These are phyloP conservation scores for Malus hybrid DNA, from an alignment of 331 rosid species.

Conservation along the genomic window DNA sequence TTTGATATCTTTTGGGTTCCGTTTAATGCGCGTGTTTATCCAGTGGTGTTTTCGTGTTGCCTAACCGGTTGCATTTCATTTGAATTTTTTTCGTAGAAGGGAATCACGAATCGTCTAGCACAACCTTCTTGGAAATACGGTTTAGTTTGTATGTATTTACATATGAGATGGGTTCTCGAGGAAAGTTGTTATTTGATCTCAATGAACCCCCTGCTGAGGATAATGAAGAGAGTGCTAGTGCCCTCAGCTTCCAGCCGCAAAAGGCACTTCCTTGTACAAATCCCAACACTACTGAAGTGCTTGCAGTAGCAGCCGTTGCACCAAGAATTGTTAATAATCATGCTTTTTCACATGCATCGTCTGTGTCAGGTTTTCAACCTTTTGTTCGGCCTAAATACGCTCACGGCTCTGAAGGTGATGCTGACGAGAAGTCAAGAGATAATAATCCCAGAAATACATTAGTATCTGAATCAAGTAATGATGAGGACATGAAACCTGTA, in stretches of 20 bases:
- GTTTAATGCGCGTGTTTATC: background rate
- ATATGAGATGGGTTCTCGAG: conserved; percentile 97
- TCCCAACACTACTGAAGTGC: conserved; percentile 40
- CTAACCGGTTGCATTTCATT: conserved; percentile 39
- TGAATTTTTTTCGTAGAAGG: conserved; percentile 23
- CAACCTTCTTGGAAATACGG: conserved; percentile 13
- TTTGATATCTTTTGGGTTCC: background rate
- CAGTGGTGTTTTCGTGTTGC: background rate
- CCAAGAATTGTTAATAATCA: conserved; percentile 61
- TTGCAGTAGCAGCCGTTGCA: conserved; percentile 41
- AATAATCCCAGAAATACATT: conserved; percentile 23
- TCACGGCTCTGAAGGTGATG: conserved; percentile 34
- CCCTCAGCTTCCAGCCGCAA: conserved; percentile 49
- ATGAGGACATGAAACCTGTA: conserved; percentile 36
- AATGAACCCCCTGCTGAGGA: conserved; percentile 93
- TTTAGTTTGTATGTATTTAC: conserved; percentile 68
- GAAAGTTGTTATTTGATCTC: conserved; percentile 89
- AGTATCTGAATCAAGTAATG: conserved; percentile 30
- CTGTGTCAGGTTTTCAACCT: conserved; percentile 92
- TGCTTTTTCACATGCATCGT: conserved; percentile 78
- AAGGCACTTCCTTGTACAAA: conserved; percentile 61
- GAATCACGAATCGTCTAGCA: conserved; percentile 16
- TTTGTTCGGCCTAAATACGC: conserved; percentile 60
- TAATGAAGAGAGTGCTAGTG: conserved; percentile 51
- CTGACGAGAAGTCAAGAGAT: conserved; percentile 36